A percentile compares a stretch with the other conserved stretches of the same genome.
phyloP scores from a whole-genome alignment of 768 basidiomycete species.

The Phaeotremella fagi region DNA sequence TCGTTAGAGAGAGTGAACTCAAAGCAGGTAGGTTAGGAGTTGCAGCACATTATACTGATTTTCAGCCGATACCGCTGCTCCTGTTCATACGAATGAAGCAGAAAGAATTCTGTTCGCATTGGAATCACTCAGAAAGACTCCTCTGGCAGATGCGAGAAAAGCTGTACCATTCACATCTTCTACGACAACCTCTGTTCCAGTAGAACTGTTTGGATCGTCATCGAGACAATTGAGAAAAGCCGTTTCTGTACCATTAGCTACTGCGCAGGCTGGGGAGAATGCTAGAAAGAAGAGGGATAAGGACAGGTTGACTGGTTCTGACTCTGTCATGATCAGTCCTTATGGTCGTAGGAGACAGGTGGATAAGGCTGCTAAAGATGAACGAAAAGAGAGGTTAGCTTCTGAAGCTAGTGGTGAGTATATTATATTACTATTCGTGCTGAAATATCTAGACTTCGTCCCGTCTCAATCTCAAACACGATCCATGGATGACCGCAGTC shows the following conservation, averaged over 20 bases:
- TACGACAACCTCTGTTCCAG: constrained; percentile 7
- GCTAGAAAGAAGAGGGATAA: constrained; percentile 27
- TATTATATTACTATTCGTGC: background rate
- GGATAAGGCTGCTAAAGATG: constrained; percentile 24
- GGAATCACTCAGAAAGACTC: constrained; percentile 37
- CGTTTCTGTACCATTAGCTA: constrained; percentile 38
- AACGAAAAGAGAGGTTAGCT: constrained; percentile 6
- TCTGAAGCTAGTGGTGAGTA: constrained; percentile 13
- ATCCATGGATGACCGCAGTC: constrained; percentile 1
- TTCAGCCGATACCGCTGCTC: constrained; percentile 22
- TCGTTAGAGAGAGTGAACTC: constrained; percentile 36
- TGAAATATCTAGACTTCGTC: background rate
- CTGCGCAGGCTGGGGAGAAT: constrained; percentile 34
- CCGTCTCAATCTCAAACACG: constrained; percentile 8
- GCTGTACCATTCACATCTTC: background rate
- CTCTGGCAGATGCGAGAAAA: constrained; percentile 28
- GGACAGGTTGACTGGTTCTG: constrained; percentile 21
- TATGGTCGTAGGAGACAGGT: constrained; percentile 35
- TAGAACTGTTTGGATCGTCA: constrained; percentile 29
- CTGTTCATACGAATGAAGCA: constrained; percentile 31
- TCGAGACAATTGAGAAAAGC: constrained; percentile 34
- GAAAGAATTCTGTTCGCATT: constrained; percentile 41
- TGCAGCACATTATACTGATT: background rate
- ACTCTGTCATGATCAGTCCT: constrained; percentile 43
- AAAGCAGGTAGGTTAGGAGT: constrained; percentile 17